phyloP scores from a whole-genome alignment of 208 protist genomes.

The Porcisia deanei region DNA sequence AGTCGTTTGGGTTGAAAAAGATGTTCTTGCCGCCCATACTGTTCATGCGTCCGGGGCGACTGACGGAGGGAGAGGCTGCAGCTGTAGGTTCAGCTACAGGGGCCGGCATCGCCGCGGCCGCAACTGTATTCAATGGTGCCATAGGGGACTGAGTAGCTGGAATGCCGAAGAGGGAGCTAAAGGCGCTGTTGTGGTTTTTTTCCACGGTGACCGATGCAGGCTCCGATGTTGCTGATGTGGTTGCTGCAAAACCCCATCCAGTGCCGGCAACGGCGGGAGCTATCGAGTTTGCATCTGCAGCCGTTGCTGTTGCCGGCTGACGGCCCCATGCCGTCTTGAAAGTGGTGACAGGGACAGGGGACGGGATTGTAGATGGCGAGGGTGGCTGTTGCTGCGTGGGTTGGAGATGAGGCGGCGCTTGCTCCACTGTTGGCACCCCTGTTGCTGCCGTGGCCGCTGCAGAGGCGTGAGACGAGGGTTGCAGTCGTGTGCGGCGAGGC shows the following conservation, averaged over 20 bases:
- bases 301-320: not conserved
- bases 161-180: slow-evolving; percentile 32
- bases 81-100: slow-evolving; percentile 3
- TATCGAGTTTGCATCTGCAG: not conserved
- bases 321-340: slow-evolving; percentile 30
- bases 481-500: slow-evolving; percentile 41
- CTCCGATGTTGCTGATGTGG: not conserved
- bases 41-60: not conserved
- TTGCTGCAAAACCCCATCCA: slow-evolving; percentile 10
- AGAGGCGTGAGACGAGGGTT: slow-evolving; percentile 16
- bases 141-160: not conserved
- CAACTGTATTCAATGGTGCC: not conserved
- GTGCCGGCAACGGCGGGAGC: not conserved
- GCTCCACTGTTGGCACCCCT: slow-evolving; percentile 11
- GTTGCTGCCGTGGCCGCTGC: slow-evolving; percentile 3
- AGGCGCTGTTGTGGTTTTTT: slow-evolving; percentile 28
- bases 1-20: slow-evolving; percentile 46
- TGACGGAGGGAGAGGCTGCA: not conserved
- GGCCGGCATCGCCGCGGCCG: not conserved
- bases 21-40: slow-evolving; percentile 36
- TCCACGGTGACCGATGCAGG: not conserved
- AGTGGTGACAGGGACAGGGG: slow-evolving; percentile 24
- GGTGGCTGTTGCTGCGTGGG: slow-evolving; percentile 6
- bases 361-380: slow-evolving; percentile 1
- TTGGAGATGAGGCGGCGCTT: not conserved